A percentile compares a stretch with the other conserved stretches of the same genome.
Conservation (phyloP, 2,329 filamentous ascomycete species). For the Fusarium zealandicum region DNA sequence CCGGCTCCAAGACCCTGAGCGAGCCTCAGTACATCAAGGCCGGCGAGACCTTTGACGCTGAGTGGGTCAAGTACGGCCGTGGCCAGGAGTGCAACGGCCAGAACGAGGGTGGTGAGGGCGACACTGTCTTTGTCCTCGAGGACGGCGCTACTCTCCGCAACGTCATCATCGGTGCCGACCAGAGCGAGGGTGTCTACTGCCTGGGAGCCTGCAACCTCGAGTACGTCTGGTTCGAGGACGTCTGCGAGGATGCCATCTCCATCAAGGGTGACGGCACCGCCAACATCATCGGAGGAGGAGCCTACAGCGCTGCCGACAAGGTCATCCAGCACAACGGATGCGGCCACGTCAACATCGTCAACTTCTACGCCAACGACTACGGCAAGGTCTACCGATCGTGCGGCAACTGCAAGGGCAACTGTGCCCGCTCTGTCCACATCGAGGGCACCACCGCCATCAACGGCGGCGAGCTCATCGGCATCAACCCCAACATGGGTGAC, state of each 20-base stretch:
- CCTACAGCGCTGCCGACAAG: conserved; percentile 54
- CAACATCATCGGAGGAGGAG: conserved; percentile 53
- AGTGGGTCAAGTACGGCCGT: conserved; percentile 48
- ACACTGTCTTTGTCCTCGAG: conserved; percentile 52
- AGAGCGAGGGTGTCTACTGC: conserved; percentile 55
- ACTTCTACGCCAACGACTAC: conserved; percentile 55
- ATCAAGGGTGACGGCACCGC: conserved; percentile 48
- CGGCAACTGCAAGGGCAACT: conserved; percentile 44
- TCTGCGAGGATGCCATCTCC: conserved; percentile 49
- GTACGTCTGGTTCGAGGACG: conserved; percentile 57
- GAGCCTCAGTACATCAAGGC: conserved; percentile 42
- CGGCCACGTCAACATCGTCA: conserved; percentile 50
- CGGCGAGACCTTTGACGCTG: conserved; percentile 41
- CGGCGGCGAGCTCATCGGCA: conserved; percentile 52
- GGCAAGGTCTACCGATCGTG: conserved; percentile 49
- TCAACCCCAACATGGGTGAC: conserved; percentile 49
- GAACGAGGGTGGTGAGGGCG: conserved; percentile 48
- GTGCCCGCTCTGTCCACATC: conserved; percentile 53
- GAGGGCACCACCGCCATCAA: conserved; percentile 49
- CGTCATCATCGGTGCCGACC: conserved; percentile 54
- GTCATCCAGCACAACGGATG: conserved; percentile 56
- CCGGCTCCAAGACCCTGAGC: conserved; percentile 36
- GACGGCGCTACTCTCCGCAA: conserved; percentile 53
- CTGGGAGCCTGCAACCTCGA: conserved; percentile 51
- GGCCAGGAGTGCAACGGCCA: conserved; percentile 52